Evolutionary conservation across 495 filamentous ascomycete genomes (phyloP).

Genomic region (Bombardia bombarda): DNA sequence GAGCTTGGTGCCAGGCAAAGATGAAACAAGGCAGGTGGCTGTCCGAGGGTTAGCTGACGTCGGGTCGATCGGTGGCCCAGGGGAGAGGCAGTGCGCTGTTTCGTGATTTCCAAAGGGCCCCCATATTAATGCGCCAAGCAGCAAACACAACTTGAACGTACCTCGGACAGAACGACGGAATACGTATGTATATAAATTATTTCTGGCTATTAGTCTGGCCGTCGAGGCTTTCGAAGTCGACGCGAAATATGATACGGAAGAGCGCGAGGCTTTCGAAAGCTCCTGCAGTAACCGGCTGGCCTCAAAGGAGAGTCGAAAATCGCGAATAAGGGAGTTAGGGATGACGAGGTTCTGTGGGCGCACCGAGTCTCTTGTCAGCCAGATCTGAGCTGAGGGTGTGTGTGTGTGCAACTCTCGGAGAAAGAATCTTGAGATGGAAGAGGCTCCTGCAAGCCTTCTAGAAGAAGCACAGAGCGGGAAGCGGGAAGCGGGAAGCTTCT

Average conservation of each 20-base stretch:
- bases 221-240: slow-evolving; percentile 28
- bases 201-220: slow-evolving; percentile 16
- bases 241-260: slow-evolving; percentile 26
- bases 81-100: slow-evolving; percentile 18
- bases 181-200: slow-evolving; percentile 2
- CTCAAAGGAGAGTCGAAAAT: slow-evolving; percentile 65
- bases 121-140: slow-evolving; percentile 13
- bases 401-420: neutral
- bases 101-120: slow-evolving; percentile 17
- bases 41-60: slow-evolving; percentile 20
- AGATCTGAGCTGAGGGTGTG: slow-evolving; percentile 1
- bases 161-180: slow-evolving; percentile 1
- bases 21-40: slow-evolving; percentile 27
- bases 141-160: slow-evolving; percentile 7
- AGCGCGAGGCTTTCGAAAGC: slow-evolving; percentile 38
- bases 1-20: slow-evolving; percentile 20
- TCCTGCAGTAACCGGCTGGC: slow-evolving; percentile 92
- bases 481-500: no score
- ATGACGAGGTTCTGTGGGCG: slow-evolving; percentile 17
- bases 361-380: slow-evolving; percentile 16
- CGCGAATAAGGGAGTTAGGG: slow-evolving; percentile 19
- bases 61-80: slow-evolving; percentile 15
- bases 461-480: no score
- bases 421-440: neutral
- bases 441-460: no score